Base-by-base conservation (phyloP, 1,284 basidiomycete species). In the Cryptococcus sp. region DNA sequence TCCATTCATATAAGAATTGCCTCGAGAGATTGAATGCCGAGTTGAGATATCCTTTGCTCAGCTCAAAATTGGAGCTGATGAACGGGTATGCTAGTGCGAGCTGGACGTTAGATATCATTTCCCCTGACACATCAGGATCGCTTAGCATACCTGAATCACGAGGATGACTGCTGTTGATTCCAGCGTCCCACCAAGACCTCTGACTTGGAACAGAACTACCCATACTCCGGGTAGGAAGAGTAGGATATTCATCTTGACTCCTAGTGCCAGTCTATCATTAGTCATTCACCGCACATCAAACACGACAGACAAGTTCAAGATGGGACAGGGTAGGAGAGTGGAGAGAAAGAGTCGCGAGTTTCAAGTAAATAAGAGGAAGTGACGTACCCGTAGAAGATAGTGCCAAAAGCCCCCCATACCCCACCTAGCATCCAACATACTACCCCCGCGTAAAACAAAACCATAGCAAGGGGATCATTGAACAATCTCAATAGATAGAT, bases 191-290 rank as follows among this genome's bases (percentile, higher is more conserved):
- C 80, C 46, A 10, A 89, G 66, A 19, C 93, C 92, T 45, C 77
- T 77, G 37, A 83, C 81, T 69, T 86, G 86, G 76, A 88, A 85
- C 21, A 88, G 76, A 53, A 94, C 77, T 13, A 93, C 84, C 7
- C 93, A 76, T 4, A 96, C 78, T 3, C 87, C 91, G 1, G 94
- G 94, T 1, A 97, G 76, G 76, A 92, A 96, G n/a, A 98, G 81
- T 16, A 98, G 76, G 34, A 87, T 83, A 42, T 89, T 96, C 96
- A 99, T 98, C 76, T 99, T 99, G 61, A 97, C 81, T 2, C 91
- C 92, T 4, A 98, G 73, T 0, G 91, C 92, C 7, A 83, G 73
- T 60, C 93, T 96, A 60, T 11, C 10, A 41, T 40, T 25, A 36
- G 21, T 5, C 24, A 4, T n/a, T n/a, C 10, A 42, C 34, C 28